Conservation (phyloP, 225 moss, liverwort and hornwort genomes). For the Physcomitrellopsis africana region DNA sequence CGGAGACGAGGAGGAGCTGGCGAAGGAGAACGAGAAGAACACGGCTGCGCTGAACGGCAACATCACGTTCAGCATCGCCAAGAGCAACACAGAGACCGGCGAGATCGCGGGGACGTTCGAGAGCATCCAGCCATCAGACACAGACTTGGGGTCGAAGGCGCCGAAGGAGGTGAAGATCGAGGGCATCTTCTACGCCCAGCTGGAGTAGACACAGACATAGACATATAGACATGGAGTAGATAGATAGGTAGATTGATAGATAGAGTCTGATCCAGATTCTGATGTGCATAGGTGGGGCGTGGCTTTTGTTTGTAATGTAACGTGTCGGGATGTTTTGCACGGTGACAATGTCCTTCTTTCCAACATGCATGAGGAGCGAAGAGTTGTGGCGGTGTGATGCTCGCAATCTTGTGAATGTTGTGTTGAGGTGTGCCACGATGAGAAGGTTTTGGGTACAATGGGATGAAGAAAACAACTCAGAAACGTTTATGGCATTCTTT, state of each 20-base stretch:
- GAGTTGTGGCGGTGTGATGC: too few relatives aligned
- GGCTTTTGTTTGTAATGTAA: constrained; percentile 10
- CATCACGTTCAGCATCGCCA: constrained; percentile 57
- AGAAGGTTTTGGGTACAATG: too few relatives aligned
- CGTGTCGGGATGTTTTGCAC: too few relatives aligned
- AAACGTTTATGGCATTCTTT: too few relatives aligned
- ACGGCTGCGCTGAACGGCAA: constrained; percentile 55
- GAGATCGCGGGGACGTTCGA: constrained; percentile 68
- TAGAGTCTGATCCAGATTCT: constrained; percentile 3
- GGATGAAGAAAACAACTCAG: too few relatives aligned
- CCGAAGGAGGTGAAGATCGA: constrained; percentile 76
- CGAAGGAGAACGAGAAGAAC: constrained; percentile 69
- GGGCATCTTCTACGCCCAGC: constrained; percentile 66
- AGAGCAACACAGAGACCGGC: constrained; percentile 43
- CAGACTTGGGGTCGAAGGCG: constrained; percentile 71
- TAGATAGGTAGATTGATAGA: background rate
- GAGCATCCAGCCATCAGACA: constrained; percentile 73
- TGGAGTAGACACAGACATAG: constrained; percentile 34
- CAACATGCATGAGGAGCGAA: too few relatives aligned
- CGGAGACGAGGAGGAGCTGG: constrained; percentile 62
- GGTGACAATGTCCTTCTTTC: too few relatives aligned
- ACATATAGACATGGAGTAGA: background rate
- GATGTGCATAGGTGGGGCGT: constrained; percentile 13
- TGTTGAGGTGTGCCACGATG: too few relatives aligned
- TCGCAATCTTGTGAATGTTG: too few relatives aligned